Evolutionary conservation across 345 rosid genomes (phyloP).

Genomic region (Jatropha curcas): DNA sequence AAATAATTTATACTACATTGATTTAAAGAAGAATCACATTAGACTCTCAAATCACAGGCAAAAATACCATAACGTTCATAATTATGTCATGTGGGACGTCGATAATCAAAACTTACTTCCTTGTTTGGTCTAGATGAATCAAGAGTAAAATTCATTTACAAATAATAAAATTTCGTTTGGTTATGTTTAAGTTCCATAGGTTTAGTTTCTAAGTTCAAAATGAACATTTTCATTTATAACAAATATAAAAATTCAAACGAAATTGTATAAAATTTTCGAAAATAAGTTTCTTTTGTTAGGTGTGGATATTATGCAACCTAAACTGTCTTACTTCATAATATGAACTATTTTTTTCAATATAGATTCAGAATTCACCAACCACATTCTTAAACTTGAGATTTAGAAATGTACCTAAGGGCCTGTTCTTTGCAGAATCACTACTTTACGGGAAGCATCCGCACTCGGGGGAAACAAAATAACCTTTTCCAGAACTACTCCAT

Average conservation of each 20-base stretch:
- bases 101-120: background rate
- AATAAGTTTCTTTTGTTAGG: no score
- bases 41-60: background rate
- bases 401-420: background rate
- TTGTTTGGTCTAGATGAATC: no score
- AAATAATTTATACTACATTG: no score
- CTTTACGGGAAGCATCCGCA: background rate
- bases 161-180: no score
- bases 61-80: background rate
- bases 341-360: background rate
- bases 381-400: constrained; percentile 6
- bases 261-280: no score
- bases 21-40: no score
- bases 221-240: no score
- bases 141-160: no score
- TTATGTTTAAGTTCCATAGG: no score
- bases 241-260: no score
- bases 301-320: background rate
- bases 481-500: constrained; percentile 10
- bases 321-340: background rate
- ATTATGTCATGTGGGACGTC: background rate
- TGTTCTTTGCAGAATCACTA: background rate
- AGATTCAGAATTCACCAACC: background rate
- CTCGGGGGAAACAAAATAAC: constrained; percentile 7
- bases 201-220: no score